Evolutionary conservation across 2,329 filamentous ascomycete species (phyloP), one percentile per base, ranked within the genome.

Genomic region (Phaeomoniella chlamydospora): DNA sequence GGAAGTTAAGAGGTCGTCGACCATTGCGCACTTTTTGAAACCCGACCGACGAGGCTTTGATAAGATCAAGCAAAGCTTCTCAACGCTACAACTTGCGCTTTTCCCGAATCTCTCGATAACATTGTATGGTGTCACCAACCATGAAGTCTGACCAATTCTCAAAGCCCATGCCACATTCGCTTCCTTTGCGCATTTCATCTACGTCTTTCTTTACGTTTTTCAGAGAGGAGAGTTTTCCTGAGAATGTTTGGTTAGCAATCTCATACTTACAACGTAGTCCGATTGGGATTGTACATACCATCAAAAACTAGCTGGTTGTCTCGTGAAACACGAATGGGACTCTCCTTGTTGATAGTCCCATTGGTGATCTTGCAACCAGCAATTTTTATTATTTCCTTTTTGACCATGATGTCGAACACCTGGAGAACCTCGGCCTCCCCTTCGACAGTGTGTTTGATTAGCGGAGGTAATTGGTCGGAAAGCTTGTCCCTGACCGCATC

Each of bases 151-250:
- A 68, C 75, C 85, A 98, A 18, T 67, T 70, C 3, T 80, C 75
- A 49, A 98, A 88, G 36, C 74, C 77, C 45, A 98, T 78, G 45
- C 90, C 90, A 49, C 90, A 98, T 58, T 98, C 90, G n/a, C 71
- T 74, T 39, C 86, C 87, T 60, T 93, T 96, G 49, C 76, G 77
- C 76, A 93, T 90, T 51, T 94, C 84, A 32, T 67, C 65, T 18
- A 90, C 82, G 45, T 94, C 84, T 55, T 92, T 92, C 68, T 96
- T 94, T 55, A 81, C 75, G 50, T 92, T 82, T 62, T 90, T 94
- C 39, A 98, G 73, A 1, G 83, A 83, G 13, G 74, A 70, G 31
- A 96, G 72, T 35, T 69, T 70, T 45, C 87, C 88, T 94, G 38
- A 12, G 29, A 18, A 9, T 10, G 15, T 18, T 29, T 29, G 16